Evolutionary conservation across 2,329 filamentous ascomycete genomes (phyloP), one percentile per base, ranked within the genome.

Genomic region (Scedosporium apiospermum): DNA sequence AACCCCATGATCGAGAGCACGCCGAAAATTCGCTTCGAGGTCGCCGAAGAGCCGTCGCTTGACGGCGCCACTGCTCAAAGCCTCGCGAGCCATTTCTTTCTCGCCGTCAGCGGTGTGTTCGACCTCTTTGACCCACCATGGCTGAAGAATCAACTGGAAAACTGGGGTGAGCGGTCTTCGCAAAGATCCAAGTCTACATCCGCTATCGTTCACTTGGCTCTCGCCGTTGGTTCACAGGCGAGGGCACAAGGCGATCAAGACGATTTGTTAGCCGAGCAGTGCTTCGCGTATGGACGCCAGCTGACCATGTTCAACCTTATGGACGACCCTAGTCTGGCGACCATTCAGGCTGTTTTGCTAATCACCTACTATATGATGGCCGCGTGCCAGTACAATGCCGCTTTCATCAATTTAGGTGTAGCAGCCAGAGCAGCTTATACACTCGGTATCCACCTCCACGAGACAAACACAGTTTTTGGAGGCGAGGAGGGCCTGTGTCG

Each of bases 401-500:
- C 59, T 7, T 61, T 61, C 23, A 49, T 42, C 10, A 41, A 61
- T 27, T 9, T 61, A 3, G 58, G 58, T 14, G 49, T 61, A 26
- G 58, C 58, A 7, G 41, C 58, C n/a, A 18, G 58, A n/a, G 26
- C 58, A 23, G 58, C 58, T 23, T 61, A 61, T 27, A 21, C 58
- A 23, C 58, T 61, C 21, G 58, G 58, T 12, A 61, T 61, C 21
- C 58, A 61, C 23, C 41, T 38, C 16, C 61, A 62, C 30, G 61
- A 62, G 53, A 62, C 61, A 12, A 62, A 62, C n/a, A 23, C 34
- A 4, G 49, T 30, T 10, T 62, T 62, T 30, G 61, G 21, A 14
- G n/a, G 26, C 34, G 61, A 62, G 34, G 41, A 34, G 30, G 61
- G 51, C 10, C n/a, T 62, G 14, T 51, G 27, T 26, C 23, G 61